Base-by-base conservation (phyloP, 768 basidiomycete genomes). In the Trametes cingulata region DNA sequence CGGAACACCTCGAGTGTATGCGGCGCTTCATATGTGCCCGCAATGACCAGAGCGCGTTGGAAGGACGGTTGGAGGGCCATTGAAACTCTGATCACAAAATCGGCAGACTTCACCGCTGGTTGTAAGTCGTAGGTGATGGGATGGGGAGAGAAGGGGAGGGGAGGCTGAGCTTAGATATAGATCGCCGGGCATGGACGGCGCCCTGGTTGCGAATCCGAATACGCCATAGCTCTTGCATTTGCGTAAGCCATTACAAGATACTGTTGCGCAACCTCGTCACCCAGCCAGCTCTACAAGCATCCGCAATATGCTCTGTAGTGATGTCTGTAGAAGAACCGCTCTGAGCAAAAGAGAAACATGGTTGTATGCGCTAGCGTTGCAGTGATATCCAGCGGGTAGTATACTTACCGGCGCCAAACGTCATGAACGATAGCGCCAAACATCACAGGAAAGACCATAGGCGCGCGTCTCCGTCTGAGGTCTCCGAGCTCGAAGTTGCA, bases 51-150 rank as follows among this genome's bases (percentile, higher is more conserved):
- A 49, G 88, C 82, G 29, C 78, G 45, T 24, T 58, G 74, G 37
- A 94, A 82, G 51, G 82, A 85, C 1, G 92, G 91, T 79, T 86
- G 88, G 43, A 93, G 79, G 47, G 92, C 87, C 92, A 94, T 94
- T 14, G 40, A 63, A 17, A 37, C 27, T 13, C 25, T 36, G 22
- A 9, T 25, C 39, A 15, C 5, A 3, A 40, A 3, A 40, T 40
- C 4, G 6, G 13, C 46, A 41, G 25, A 36, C 7, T 14, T 39
- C 25, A 8, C 24, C 13, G 22, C 7, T 25, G 27, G 27, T 42
- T 4, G 40, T 13, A 6, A 15, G 13, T 43, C 36, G n/a, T 14
- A 9, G 49, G 29, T 15, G 19, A 22, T 9, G 51, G 15, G 46
- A 39, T 6, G 33, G 3, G 29, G 25, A 15, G 1, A 6, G 13